These are phyloP conservation scores for Candida multigemmis DNA, from an alignment of 805 yeast genomes.

Conservation along the genomic window DNA sequence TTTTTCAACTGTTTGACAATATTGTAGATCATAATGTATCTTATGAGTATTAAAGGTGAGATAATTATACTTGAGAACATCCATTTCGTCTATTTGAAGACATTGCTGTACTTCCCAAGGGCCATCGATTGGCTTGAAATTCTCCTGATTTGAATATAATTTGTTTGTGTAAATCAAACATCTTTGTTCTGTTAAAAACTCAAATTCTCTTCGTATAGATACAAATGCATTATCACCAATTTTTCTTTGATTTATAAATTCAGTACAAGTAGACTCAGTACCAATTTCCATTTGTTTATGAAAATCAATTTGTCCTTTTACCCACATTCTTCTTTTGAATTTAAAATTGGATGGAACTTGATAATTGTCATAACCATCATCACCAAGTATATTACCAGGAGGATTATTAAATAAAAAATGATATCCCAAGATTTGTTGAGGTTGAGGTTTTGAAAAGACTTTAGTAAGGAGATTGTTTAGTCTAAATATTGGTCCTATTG, in stretches of 20 bases:
- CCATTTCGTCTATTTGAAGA: not conserved
- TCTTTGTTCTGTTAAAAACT: constrained; percentile 42
- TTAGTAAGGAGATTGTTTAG: too few relatives aligned
- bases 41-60: constrained; percentile 77
- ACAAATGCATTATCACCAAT: constrained; percentile 38
- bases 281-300: constrained; percentile 14
- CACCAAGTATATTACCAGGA: constrained; percentile 34
- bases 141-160: constrained; percentile 7
- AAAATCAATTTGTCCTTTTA: constrained; percentile 52
- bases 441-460: constrained; percentile 6
- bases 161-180: constrained; percentile 53
- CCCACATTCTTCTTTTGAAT: constrained; percentile 70
- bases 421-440: constrained; percentile 51
- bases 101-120: too few relatives aligned
- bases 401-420: constrained; percentile 67
- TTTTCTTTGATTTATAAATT: constrained; percentile 33
- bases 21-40: constrained; percentile 63
- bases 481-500: too few relatives aligned
- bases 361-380: constrained; percentile 75
- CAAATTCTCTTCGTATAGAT: constrained; percentile 43
- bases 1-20: constrained; percentile 47
- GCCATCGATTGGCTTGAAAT: not conserved
- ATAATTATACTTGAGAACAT: constrained; percentile 52
- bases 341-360: constrained; percentile 49
- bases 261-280: constrained; percentile 40